phyloP scores from a whole-genome alignment of 345 rosid genomes.

The Cardiospermum halicacabum region DNA sequence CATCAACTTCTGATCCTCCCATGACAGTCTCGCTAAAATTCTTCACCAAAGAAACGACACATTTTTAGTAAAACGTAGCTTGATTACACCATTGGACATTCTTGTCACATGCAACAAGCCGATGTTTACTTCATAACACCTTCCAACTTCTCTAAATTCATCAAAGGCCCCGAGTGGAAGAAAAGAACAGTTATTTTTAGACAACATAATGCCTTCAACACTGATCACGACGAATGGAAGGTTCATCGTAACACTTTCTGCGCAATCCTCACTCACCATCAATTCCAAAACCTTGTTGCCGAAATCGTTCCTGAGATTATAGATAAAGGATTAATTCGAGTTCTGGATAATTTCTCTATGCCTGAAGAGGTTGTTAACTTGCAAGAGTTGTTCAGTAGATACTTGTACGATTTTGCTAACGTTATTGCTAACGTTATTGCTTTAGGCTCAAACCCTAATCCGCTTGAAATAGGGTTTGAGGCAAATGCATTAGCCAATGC shows the following conservation, averaged over 20 bases:
- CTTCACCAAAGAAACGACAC: constrained; percentile 4
- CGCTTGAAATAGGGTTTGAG: constrained; percentile 6
- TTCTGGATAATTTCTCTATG: constrained; percentile 11
- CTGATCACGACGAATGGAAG: constrained; percentile 6
- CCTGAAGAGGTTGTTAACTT: constrained; percentile 9
- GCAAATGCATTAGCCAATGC: constrained; percentile 11
- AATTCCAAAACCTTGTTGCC: constrained; percentile 1
- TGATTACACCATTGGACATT: background rate
- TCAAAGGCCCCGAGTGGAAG: constrained; percentile 9
- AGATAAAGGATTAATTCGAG: constrained; percentile 14
- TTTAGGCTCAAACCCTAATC: constrained; percentile 14
- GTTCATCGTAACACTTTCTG: background rate
- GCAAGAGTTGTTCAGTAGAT: constrained; percentile 19
- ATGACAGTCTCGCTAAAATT: background rate
- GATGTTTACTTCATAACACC: background rate
- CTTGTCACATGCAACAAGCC: background rate
- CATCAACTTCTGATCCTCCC: background rate
- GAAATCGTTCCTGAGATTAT: constrained; percentile 2
- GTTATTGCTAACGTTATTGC: constrained; percentile 1
- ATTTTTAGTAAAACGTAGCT: background rate
- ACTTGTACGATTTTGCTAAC: constrained; percentile 9
- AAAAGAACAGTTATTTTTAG: constrained; percentile 8
- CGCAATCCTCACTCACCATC: background rate
- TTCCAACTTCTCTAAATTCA: background rate
- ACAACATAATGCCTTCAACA: background rate